These are phyloP conservation scores for Hypocreales sp. DNA, from an alignment of 2,329 filamentous ascomycete species.

Conservation along the genomic window DNA sequence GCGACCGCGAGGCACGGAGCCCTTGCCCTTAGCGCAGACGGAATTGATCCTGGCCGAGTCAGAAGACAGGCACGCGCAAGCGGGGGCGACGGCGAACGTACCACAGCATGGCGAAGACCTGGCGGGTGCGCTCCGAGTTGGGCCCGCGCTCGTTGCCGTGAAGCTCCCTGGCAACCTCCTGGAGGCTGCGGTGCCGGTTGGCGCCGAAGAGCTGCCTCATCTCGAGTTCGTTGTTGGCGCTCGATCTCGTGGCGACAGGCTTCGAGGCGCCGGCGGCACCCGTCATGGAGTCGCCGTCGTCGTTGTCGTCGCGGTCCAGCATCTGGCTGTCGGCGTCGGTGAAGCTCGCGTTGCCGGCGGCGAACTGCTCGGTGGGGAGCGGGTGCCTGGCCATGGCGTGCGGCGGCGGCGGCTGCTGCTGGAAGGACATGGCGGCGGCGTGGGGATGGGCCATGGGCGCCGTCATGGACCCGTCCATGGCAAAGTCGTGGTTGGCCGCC, in stretches of 20 bases:
- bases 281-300: constrained; percentile 37
- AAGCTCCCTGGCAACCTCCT: constrained; percentile 60
- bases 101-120: constrained; percentile 84
- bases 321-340: constrained; percentile 43
- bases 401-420: constrained; percentile 18
- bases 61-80: neutral
- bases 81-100: constrained; percentile 24
- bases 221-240: constrained; percentile 67
- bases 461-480: constrained; percentile 30
- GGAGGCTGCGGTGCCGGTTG: constrained; percentile 51
- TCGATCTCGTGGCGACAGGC: constrained; percentile 43
- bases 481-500: constrained; percentile 31
- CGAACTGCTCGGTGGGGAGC: constrained; percentile 31
- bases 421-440: no score
- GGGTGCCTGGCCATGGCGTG: constrained; percentile 28
- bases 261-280: constrained; percentile 32
- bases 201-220: constrained; percentile 59
- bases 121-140: constrained; percentile 68
- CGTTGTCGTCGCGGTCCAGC: constrained; percentile 42
- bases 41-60: constrained; percentile 46
- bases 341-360: constrained; percentile 33
- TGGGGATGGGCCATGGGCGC: constrained; percentile 24
- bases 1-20: constrained; percentile 78
- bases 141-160: constrained; percentile 68
- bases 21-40: constrained; percentile 59